Percentiles rank a stretch among this genome's conserved stretches.
Evolutionary conservation across 1,284 basidiomycete species (phyloP).

Genomic region (Tylopilus orsonianus): DNA sequence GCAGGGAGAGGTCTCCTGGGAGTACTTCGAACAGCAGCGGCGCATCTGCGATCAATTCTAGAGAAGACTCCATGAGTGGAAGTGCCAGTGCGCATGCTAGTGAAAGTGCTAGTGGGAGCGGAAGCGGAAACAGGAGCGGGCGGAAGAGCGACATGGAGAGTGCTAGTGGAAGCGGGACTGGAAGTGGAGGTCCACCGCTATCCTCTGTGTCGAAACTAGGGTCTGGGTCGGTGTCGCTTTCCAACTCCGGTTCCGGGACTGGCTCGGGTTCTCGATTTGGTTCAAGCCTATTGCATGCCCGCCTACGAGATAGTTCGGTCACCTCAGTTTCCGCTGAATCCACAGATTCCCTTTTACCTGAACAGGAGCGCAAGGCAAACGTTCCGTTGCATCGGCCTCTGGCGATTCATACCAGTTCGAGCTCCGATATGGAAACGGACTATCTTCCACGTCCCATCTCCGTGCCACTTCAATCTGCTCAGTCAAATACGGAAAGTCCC

Average conservation of each 20-base stretch:
- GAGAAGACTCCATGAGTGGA: conserved; percentile 25
- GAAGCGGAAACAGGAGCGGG: conserved; percentile 3
- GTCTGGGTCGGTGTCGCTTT: conserved; percentile 27
- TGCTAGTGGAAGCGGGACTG: conserved; percentile 9
- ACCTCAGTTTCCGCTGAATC: conserved; percentile 31
- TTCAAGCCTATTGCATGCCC: conserved; percentile 24
- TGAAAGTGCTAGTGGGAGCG: conserved; percentile 10
- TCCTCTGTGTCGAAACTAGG: conserved; percentile 21
- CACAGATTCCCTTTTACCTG: conserved; percentile 17
- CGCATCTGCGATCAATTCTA: conserved; percentile 25
- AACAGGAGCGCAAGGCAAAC: conserved; percentile 6
- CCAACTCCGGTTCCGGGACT: conserved; percentile 27
- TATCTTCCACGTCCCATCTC: conserved; percentile 21
- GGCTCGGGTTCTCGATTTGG: conserved; percentile 28
- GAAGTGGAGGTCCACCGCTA: conserved; percentile 9
- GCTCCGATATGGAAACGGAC: conserved; percentile 33
- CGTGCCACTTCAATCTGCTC: conserved; percentile 15
- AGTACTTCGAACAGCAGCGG: conserved; percentile 28
- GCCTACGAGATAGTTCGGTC: conserved; percentile 30
- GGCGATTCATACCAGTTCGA: conserved; percentile 5
- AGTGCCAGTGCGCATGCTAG: conserved; percentile 13
- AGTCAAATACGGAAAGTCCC: neutral
- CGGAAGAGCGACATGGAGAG: conserved; percentile 16
- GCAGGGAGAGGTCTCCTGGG: conserved; percentile 26
- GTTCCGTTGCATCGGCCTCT: conserved; percentile 8